A percentile compares a stretch with the other conserved stretches of the same genome.
These are phyloP conservation scores for Suillus clintonianus DNA, from an alignment of 768 basidiomycete species.

Conservation along the genomic window DNA sequence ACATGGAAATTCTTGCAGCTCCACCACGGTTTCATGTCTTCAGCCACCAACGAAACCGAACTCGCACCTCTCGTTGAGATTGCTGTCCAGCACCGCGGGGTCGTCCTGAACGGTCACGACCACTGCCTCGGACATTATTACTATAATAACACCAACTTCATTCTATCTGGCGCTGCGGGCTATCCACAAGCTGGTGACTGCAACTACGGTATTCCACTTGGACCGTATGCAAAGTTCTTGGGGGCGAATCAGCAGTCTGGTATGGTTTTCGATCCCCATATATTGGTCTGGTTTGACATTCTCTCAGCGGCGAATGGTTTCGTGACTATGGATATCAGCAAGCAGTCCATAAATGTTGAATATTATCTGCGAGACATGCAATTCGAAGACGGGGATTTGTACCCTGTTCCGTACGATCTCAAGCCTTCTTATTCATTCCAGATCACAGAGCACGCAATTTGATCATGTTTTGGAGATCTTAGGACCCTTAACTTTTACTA, in stretches of 20 bases:
- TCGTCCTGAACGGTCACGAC: not conserved
- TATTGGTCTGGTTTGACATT: not conserved
- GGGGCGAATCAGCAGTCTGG: not conserved
- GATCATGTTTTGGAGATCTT: not conserved
- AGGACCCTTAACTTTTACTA: too few species aligned
- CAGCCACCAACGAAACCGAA: not conserved
- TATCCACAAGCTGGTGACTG: not conserved
- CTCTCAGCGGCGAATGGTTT: not conserved
- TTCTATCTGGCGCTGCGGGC: constrained; percentile 1
- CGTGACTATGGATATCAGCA: constrained; percentile 1
- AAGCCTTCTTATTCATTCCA: constrained; percentile 1
- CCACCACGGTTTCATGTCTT: not conserved
- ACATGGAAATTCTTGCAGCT: constrained; percentile 2
- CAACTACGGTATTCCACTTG: not conserved
- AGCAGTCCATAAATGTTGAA: not conserved
- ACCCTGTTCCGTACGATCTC: not conserved
- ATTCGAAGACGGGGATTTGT: not conserved
- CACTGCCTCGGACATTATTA: constrained; percentile 2
- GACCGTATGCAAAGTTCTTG: not conserved
- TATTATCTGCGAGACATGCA: constrained; percentile 1
- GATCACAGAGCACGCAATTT: not conserved
- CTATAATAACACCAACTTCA: not conserved
- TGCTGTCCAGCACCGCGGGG: not conserved
- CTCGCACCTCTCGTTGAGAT: constrained; percentile 1
- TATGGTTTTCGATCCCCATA: not conserved